Percentiles rank a stretch among this genome's conserved stretches.
phyloP scores from a whole-genome alignment of 805 yeast genomes.

The Suhomyces vadensis region DNA sequence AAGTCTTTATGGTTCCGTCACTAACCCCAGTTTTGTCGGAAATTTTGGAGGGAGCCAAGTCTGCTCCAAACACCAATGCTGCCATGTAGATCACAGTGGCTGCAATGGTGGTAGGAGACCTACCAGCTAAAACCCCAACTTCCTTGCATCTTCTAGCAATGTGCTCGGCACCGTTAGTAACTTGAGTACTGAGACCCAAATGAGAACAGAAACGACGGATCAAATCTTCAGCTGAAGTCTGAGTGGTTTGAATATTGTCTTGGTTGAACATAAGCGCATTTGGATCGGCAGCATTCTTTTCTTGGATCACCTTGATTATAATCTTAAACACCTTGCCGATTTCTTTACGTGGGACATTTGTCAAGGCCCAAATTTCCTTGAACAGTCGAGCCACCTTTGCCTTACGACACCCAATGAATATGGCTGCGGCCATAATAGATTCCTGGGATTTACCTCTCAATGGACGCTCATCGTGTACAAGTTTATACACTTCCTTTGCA shows the following conservation, averaged over 20 bases:
- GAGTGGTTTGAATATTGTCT: constrained; percentile 66
- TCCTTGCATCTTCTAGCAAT: constrained; percentile 89
- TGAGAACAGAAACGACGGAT: constrained; percentile 96
- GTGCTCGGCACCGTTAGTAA: constrained; percentile 89
- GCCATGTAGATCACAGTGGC: constrained; percentile 97
- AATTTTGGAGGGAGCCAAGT: constrained; percentile 73
- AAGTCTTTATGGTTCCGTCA: constrained; percentile 94
- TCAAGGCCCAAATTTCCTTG: constrained; percentile 93
- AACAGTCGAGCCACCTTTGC: constrained; percentile 93
- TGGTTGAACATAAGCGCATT: constrained; percentile 39
- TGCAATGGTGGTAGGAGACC: constrained; percentile 96
- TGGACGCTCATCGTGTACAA: constrained; percentile 83
- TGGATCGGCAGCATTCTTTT: constrained; percentile 56
- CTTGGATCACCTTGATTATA: constrained; percentile 61
- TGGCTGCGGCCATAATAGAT: constrained; percentile 94
- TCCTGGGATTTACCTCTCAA: constrained; percentile 91
- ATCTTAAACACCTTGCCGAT: constrained; percentile 88
- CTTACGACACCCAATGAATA: constrained; percentile 89
- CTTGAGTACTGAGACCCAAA: constrained; percentile 79
- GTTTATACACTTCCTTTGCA: constrained; percentile 92
- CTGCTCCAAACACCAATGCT: constrained; percentile 79
- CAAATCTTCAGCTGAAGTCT: constrained; percentile 90
- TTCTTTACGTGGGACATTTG: constrained; percentile 91
- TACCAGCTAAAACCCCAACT: constrained; percentile 91
- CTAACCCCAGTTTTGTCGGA: constrained; percentile 94